Base-by-base conservation (phyloP, 2,329 filamentous ascomycete genomes). In the Aureobasidium musti region DNA sequence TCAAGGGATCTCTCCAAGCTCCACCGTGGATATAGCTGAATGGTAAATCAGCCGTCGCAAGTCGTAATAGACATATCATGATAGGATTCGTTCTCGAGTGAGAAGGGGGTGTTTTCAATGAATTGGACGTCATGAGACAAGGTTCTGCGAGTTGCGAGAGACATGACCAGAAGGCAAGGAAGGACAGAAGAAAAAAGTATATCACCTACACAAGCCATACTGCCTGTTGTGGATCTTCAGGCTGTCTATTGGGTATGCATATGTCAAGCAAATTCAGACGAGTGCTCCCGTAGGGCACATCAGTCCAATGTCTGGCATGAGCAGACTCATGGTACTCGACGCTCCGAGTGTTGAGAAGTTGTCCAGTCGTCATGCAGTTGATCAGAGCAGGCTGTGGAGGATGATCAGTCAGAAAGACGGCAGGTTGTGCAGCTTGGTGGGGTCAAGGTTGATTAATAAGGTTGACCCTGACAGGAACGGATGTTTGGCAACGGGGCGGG, bases 1-100 rank as follows among this genome's bases (percentile, higher is more conserved):
- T 78, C n/a, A 72, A 68, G 3, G 81, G 80, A 68, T 82, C 81
- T 69, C 78, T 78, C 81, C 81, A 83, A 66, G 81, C 81, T 69
- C 81, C 81, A 73, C 81, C 81, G 72, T 83, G 81, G 71, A 83
- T 72, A 73, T 80, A 83, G 69, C 79, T 77, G 45, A 8, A 8
- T 37, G 10, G 41, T 3, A 11, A 33, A 28, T 59, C 39, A 45
- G 39, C 37, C 39, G 26, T 21, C 21, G 39, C 37, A n/a, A 17
- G 23, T 14, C 17, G 7, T 19, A 11, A 57, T 43, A 1, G 39
- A 39, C 14, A 6, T 8, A 19, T 3, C 14, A 17, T 17, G 11
- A 14, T 19, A 26, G 21, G 21, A 21, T 17, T 47, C 45, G 10
- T 11, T 11, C 23, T 28, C 17, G 8, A 8, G 33, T 8, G 2